Percentiles rank a stretch among this genome's conserved stretches.
These are phyloP conservation scores for Trypanosoma congolense DNA, from an alignment of 208 protist genomes.

Conservation along the genomic window DNA sequence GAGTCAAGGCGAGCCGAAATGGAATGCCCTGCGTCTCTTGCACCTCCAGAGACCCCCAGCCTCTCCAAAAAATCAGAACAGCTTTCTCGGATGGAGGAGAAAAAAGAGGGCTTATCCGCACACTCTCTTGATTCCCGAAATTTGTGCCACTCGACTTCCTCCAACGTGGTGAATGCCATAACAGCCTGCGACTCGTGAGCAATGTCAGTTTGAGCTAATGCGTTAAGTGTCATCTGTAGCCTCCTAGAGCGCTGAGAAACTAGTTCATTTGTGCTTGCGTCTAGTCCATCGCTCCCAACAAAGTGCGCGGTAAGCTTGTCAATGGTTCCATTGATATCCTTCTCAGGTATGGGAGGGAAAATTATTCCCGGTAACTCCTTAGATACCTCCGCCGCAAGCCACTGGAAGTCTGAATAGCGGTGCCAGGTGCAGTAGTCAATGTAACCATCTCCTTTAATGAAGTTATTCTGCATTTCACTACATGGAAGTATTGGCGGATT, in stretches of 20 bases:
- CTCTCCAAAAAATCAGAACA: conserved; percentile 16
- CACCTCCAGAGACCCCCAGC: conserved; percentile 3
- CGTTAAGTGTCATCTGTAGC: conserved; percentile 26
- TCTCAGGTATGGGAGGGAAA: conserved; percentile 29
- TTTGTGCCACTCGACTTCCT: conserved; percentile 20
- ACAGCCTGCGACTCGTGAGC: conserved; percentile 25
- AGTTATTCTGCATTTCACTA: conserved; percentile 15
- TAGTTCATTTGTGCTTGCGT: conserved; percentile 9
- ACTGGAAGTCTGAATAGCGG: conserved; percentile 34
- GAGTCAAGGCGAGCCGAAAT: conserved; percentile 10
- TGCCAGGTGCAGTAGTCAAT: conserved; percentile 42
- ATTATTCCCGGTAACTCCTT: conserved; percentile 29
- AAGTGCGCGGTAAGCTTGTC: conserved; percentile 28
- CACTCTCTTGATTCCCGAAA: conserved; percentile 11
- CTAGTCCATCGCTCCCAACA: conserved; percentile 5
- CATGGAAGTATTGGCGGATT: conserved; percentile 14
- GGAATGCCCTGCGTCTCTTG: neutral
- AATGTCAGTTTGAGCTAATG: conserved; percentile 15
- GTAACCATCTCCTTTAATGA: conserved; percentile 16
- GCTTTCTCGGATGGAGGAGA: conserved; percentile 13
- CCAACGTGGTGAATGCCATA: conserved; percentile 25
- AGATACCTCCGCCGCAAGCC: conserved; percentile 19
- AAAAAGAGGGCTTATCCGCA: conserved; percentile 14
- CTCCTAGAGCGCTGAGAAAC: conserved; percentile 22
- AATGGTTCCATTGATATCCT: conserved; percentile 28